Conservation (phyloP, 257 asterid species). For the Nicotiana sylvestris region DNA sequence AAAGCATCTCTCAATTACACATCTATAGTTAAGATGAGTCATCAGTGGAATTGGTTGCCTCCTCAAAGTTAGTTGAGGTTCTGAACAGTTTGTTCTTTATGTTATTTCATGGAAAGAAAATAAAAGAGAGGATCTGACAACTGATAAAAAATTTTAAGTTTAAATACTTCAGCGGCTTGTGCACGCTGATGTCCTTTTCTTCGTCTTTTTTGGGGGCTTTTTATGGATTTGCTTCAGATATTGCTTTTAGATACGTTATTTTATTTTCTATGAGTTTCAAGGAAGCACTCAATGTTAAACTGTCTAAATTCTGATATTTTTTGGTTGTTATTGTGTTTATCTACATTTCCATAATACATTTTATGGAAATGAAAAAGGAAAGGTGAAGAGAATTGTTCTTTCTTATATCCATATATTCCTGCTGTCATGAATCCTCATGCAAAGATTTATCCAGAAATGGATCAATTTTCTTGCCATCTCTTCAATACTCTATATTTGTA, state of each 20-base stretch:
- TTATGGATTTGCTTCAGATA: not conserved
- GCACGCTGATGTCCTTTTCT: not conserved
- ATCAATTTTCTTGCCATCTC: slow-evolving; percentile 35
- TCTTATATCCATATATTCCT: slow-evolving; percentile 44
- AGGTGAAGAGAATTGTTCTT: slow-evolving; percentile 45
- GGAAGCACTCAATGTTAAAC: not conserved
- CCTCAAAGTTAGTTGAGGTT: not conserved
- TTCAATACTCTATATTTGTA: no score
- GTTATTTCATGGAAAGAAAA: not conserved
- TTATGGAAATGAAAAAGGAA: slow-evolving; percentile 64
- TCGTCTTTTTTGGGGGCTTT: not conserved
- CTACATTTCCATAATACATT: slow-evolving; percentile 56
- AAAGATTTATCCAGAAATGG: slow-evolving; percentile 57
- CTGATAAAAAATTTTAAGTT: no score
- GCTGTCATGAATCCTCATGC: slow-evolving; percentile 87
- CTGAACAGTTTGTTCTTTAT: not conserved
- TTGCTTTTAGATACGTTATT: not conserved
- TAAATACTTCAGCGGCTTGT: no score
- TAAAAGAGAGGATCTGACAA: not conserved
- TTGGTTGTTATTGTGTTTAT: not conserved
- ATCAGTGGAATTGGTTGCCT: not conserved
- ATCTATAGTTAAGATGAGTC: not conserved
- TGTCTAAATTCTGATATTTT: slow-evolving; percentile 1
- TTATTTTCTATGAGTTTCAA: not conserved
- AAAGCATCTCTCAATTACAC: not conserved